Conservation (phyloP, 176 grass and related monocot genomes). For the Cymbopogon citratus region DNA sequence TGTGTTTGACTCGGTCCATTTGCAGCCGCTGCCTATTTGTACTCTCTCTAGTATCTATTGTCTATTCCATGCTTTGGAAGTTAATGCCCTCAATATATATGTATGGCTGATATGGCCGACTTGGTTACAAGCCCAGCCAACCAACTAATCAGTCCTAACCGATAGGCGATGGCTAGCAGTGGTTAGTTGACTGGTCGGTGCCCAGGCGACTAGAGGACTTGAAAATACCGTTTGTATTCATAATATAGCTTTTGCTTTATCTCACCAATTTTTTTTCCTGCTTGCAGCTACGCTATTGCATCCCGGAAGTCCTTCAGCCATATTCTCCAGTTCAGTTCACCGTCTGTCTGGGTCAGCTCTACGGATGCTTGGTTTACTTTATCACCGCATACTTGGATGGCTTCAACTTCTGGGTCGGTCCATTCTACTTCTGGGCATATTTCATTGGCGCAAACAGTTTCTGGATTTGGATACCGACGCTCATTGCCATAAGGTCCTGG, state of each 20-base stretch:
- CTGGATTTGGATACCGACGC: constrained; percentile 58
- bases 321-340: constrained; percentile 69
- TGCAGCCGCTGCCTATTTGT: background rate
- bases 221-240: too few relatives aligned
- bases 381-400: constrained; percentile 64
- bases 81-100: background rate
- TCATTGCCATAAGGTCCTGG: constrained; percentile 66
- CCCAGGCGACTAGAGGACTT: too few relatives aligned
- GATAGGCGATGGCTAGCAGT: background rate
- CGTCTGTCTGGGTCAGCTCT: constrained; percentile 59
- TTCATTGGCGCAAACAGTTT: constrained; percentile 66
- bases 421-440: constrained; percentile 68
- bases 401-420: constrained; percentile 52
- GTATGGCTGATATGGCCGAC: background rate
- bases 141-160: background rate
- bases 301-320: constrained; percentile 61
- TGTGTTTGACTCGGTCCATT: background rate
- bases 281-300: constrained; percentile 63
- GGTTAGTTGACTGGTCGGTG: too few relatives aligned
- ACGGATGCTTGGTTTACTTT: constrained; percentile 67
- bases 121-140: background rate
- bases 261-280: background rate
- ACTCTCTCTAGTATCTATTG: background rate
- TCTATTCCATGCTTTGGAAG: background rate
- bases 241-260: too few relatives aligned